Base-by-base conservation (phyloP, 192 early-diverging fungal genomes). In the Backusella psychrophila region DNA sequence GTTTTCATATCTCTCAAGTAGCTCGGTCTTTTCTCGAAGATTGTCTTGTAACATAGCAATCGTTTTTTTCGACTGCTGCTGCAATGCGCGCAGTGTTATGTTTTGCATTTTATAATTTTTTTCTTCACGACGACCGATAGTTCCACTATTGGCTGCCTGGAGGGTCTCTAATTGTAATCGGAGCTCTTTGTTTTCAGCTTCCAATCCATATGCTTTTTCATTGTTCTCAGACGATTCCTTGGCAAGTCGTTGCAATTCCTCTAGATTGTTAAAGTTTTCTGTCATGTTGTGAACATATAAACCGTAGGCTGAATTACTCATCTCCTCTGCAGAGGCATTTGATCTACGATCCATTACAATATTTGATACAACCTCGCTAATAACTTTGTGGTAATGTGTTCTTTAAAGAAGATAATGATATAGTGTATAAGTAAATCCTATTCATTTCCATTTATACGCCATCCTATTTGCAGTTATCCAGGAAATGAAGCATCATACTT, bases 261-360 rank as follows among this genome's bases (percentile, higher is more conserved):
- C 93, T 77, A 93, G 87, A 74, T 95, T 91, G 3, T 90, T 89
- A 63, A 95, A 90, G 77, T 91, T 91, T 76, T 87, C 86, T 33
- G 93, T 86, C n/a, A 95, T 87, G 11, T 89, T 88, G 33, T 86
- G 89, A 6, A 95, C 92, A 69, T 90, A 90, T 5, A 92, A 80
- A 14, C 92, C 90, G 46, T 89, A 88, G 68, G 87, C 87, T 74
- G 87, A 82, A 26, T 23, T 34, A 12, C 86, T 84, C 75, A 91
- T 90, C 36, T 89, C 86, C 26, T 91, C 90, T 11, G 76, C 71
- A 15, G 52, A 42, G 3, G 66, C 46, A 4, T 79, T 80, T 15
- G 78, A 72, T 66, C 89, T 87, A 7, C 92, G 86, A 73, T 95
- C 92, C 81, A 94, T 86, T 17, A 95, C 94, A 4, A 94, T 85